Evolutionary conservation across 2,329 filamentous ascomycete genomes (phyloP), one percentile per base, ranked within the genome.

Genomic region (Aspergillus uvarum): DNA sequence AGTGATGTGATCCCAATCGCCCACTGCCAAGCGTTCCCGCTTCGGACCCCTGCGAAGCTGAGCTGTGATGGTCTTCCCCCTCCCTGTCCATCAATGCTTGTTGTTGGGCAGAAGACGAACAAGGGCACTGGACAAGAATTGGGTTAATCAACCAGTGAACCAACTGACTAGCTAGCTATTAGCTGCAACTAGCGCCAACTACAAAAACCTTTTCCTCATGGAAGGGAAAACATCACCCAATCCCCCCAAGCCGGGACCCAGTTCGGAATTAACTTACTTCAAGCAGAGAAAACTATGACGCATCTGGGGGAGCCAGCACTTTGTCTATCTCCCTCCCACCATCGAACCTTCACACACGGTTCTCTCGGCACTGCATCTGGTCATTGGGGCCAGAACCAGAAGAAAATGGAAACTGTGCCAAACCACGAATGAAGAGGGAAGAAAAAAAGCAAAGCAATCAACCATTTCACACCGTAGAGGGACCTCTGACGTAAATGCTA

Each of bases 271-370:
- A 16, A 60, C 14, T 58, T 31, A 55, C 58, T 54, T 56, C 52
- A 58, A 56, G 54, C 55, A 50, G 49, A 63, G 54, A 51, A 56
- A 61, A 70, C 67, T 63, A 70, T 73, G 69, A 72, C 68, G 67
- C 70, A 69, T 69, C 65, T 70, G 67, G 70, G 62, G 69, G 65
- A 65, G 52, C 29, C 24, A 44, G 10, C 22, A 2, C 32, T 16
- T 14, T n/a, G 16, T 31, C 21, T 47, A 12, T 26, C 35, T 42
- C n/a, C 53, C 19, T 51, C 35, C 26, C 24, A 47, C 59, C 50
- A 5, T 12, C n/a, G 21, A 24, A 47, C 14, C 5, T 44, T 44
- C 38, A 44, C 14, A n/a, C 38, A 44, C 38, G 38, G 38, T 44
- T 19, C 38, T 19, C 38, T 44, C 38, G 38, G 38, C 38, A 44